Base-by-base conservation (phyloP, 2,329 filamentous ascomycete genomes). In the Nannizzia gypsea region DNA sequence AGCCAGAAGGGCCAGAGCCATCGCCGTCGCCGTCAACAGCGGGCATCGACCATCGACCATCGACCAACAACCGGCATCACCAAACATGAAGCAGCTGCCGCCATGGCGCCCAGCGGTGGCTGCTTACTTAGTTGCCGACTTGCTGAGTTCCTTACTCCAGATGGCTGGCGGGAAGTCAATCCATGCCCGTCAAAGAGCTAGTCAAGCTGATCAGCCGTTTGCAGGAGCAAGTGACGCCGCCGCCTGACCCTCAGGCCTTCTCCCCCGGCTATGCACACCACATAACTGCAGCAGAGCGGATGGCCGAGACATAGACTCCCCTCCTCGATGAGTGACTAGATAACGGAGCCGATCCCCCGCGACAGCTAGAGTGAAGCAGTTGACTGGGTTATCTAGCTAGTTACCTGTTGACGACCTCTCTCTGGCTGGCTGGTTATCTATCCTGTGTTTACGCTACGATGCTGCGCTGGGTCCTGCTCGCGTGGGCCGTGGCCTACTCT, bases 401-500 rank as follows among this genome's bases (percentile, higher is more conserved):
- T 42, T 42, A 17, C 38, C 6, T n/a, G n/a, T n/a, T n/a, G n/a
- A n/a, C 38, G 38, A 42, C n/a, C n/a, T 6, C 38, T 42, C n/a
- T 20, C 11, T n/a, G 11, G 22, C 22, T 9, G 24, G 26, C 50
- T 9, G 31, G 8, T 11, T 9, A 6, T 40, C 42, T 13, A 20
- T 24, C 34, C 40, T 34, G 31, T n/a, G 31, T 20, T 40, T 40
- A 20, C n/a, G 31, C n/a, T 8, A 24, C 34, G 3, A 56, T 56
- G 54, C 26, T 40, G 59, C 55, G 57, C 40, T 63, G 63, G 62
- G 20, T 56, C 26, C 65, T 70, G 59, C 63, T 74, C 64, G 68
- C 67, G 60, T 66, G 65, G 56, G 67, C 67, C 60, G 64, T 70
- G 59, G 62, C 78, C 61, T 74, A 78, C 69, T 73, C 56, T 9